phyloP scores from a whole-genome alignment of 441 rosid species.

The Dalechampia spathulata region DNA sequence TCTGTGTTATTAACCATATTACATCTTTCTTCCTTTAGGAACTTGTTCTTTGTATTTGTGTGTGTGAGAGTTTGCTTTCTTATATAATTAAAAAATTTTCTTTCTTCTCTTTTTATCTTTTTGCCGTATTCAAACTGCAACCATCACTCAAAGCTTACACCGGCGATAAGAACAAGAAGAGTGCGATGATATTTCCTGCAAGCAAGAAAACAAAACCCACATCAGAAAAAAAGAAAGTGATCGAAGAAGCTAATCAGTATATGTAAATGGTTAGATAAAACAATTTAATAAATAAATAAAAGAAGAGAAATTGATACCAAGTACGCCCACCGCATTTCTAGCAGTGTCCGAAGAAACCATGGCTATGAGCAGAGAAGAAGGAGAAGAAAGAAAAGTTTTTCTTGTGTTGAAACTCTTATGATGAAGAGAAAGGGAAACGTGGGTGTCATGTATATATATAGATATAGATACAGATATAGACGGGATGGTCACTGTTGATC shows the following conservation, averaged over 20 bases:
- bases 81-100: too few species aligned
- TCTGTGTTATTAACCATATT: too few species aligned
- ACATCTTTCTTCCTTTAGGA: too few species aligned
- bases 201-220: constrained; percentile 6
- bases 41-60: too few species aligned
- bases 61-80: too few species aligned
- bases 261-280: background rate
- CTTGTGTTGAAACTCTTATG: background rate
- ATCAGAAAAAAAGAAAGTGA: constrained; percentile 1
- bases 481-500: too few species aligned
- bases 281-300: background rate
- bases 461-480: too few species aligned
- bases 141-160: constrained; percentile 38
- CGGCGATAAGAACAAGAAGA: constrained; percentile 78
- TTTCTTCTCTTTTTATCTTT: background rate
- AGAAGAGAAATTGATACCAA: constrained; percentile 24
- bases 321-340: constrained; percentile 44
- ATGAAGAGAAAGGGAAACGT: background rate
- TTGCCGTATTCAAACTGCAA: background rate
- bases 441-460: constrained; percentile 3
- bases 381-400: background rate
- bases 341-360: constrained; percentile 38
- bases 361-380: background rate
- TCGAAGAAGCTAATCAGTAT: background rate
- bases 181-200: constrained; percentile 70